phyloP scores from a whole-genome alignment of 2,329 filamentous ascomycete genomes.

The Trichoderma harzianum region DNA sequence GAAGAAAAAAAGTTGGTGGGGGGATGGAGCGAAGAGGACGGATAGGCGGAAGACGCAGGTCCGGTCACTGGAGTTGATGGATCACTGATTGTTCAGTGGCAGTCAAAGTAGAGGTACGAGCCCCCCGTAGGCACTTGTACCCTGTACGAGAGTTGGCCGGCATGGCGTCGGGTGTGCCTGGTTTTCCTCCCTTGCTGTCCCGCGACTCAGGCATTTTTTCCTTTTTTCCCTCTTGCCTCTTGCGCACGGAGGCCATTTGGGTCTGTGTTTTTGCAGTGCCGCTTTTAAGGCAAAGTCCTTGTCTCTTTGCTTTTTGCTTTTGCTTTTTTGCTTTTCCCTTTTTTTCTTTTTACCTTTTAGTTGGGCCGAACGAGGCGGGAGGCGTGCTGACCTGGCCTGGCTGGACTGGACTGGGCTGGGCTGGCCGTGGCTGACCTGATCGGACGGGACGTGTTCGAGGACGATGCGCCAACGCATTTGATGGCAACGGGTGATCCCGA shows the following conservation, averaged over 20 bases:
- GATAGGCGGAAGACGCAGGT: constrained; percentile 1
- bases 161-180: constrained; percentile 19
- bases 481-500: neutral
- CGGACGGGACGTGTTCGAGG: neutral
- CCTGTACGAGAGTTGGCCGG: neutral
- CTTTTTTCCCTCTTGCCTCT: neutral
- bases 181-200: constrained; percentile 12
- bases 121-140: neutral
- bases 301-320: neutral
- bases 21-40: neutral
- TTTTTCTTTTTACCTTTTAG: neutral
- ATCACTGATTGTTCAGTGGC: neutral
- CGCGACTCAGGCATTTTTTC: constrained; percentile 9
- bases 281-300: neutral
- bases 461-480: neutral
- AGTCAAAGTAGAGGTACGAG: neutral
- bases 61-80: neutral
- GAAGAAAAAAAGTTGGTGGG: neutral
- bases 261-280: constrained; percentile 5
- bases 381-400: neutral
- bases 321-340: neutral
- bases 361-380: neutral
- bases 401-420: neutral
- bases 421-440: neutral
- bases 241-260: constrained; percentile 10